Conservation (phyloP, 331 rosid genomes). For the Erythrophleum ivorense region DNA sequence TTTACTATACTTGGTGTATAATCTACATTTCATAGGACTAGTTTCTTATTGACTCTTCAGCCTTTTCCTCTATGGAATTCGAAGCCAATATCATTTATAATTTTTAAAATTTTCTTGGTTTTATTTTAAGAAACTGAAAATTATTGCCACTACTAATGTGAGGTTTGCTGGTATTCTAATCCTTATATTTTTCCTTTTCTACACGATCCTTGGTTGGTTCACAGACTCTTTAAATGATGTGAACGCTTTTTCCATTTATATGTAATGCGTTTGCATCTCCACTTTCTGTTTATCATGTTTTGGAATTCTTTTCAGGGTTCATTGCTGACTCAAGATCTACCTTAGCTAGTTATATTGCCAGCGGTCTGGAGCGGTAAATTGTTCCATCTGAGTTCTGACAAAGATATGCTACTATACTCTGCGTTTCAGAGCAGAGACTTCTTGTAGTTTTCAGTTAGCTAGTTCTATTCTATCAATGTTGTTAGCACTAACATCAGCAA, state of each 20-base stretch:
- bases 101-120: too few relatives aligned
- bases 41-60: not conserved
- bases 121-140: too few relatives aligned
- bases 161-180: not conserved
- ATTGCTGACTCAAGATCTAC: not conserved
- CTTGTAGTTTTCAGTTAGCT: not conserved
- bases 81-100: not conserved
- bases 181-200: not conserved
- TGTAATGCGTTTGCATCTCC: too few relatives aligned
- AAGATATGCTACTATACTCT: not conserved
- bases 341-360: not conserved
- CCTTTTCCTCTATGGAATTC: not conserved
- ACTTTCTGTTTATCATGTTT: too few relatives aligned
- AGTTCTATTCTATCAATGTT: not conserved
- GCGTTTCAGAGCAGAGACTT: not conserved
- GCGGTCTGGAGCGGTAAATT: not conserved
- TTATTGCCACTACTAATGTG: not conserved
- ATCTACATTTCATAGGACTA: not conserved
- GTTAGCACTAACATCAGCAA: too few relatives aligned
- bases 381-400: not conserved
- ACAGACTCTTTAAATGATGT: not conserved
- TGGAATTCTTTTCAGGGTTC: not conserved
- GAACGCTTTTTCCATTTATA: too few relatives aligned
- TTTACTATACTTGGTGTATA: not conserved
- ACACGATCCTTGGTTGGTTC: not conserved